Evolutionary conservation across 2,329 filamentous ascomycete genomes (phyloP).

Genomic region (Pseudopyrenochaeta lycopersici): DNA sequence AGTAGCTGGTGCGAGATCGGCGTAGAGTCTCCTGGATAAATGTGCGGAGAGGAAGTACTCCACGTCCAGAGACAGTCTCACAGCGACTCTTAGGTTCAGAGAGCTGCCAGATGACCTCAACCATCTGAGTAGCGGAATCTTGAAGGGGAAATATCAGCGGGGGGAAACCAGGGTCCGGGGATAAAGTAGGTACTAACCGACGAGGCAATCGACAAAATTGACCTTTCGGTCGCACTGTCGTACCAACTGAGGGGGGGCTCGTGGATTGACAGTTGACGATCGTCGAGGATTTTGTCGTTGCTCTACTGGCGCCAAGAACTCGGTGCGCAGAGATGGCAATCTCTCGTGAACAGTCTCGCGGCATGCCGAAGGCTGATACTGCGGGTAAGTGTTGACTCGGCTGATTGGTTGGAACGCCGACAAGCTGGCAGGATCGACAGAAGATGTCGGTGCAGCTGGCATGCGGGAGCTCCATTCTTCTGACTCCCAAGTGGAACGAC

Average conservation of each 20-base stretch:
- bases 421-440: constrained; percentile 31
- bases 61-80: constrained; percentile 71
- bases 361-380: constrained; percentile 51
- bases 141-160: constrained; percentile 46
- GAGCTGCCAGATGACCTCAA: constrained; percentile 95
- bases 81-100: constrained; percentile 81
- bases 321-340: constrained; percentile 44
- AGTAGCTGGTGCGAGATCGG: constrained; percentile 95
- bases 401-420: constrained; percentile 42
- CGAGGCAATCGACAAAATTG: constrained; percentile 94
- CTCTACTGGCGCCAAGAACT: constrained; percentile 65
- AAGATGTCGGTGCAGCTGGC: constrained; percentile 28
- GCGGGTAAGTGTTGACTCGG: constrained; percentile 47
- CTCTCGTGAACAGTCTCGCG: constrained; percentile 40
- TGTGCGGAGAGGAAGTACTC: constrained; percentile 86
- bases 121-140: constrained; percentile 98
- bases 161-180: constrained; percentile 45
- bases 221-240: constrained; percentile 92
- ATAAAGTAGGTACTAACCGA: constrained; percentile 75
- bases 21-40: constrained; percentile 98
- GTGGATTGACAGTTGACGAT: constrained; percentile 64
- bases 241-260: constrained; percentile 77
- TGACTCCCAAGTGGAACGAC: constrained; percentile 62
- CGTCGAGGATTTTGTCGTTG: constrained; percentile 70
- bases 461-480: constrained; percentile 45